Evolutionary conservation across 441 rosid genomes (phyloP).

Genomic region (Croton laevigatus): DNA sequence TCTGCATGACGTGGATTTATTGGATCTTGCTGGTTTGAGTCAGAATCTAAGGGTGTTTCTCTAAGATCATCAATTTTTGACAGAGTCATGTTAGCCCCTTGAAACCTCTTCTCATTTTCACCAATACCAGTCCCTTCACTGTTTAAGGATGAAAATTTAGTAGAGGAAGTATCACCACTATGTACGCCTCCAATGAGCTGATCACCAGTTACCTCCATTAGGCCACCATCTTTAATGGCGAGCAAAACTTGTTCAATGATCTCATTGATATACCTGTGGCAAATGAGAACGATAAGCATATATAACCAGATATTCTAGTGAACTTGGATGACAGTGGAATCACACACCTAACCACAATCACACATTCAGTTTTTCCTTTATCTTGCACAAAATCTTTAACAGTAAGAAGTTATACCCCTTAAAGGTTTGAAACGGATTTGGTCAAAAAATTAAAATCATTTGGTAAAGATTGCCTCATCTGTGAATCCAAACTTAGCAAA

Average conservation of each 20-base stretch:
- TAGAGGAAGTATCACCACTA: conserved; percentile 31
- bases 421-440: background rate
- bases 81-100: conserved; percentile 34
- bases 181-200: conserved; percentile 38
- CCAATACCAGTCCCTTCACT: conserved; percentile 8
- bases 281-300: background rate
- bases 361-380: background rate
- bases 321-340: background rate
- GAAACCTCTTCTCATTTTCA: conserved; percentile 17
- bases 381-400: too few relatives aligned
- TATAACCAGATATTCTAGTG: background rate
- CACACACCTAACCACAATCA: background rate
- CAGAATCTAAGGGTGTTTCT: conserved; percentile 29
- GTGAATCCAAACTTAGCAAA: background rate
- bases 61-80: conserved; percentile 32
- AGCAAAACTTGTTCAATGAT: conserved; percentile 68
- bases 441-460: background rate
- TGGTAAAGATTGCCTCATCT: background rate
- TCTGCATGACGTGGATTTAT: conserved; percentile 51
- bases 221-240: conserved; percentile 44
- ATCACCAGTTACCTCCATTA: conserved; percentile 42
- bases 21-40: conserved; percentile 36
- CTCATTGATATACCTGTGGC: conserved; percentile 80
- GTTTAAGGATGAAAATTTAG: conserved; percentile 31
- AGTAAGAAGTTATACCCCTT: background rate